Conservation (phyloP, 179 eudicot genomes). For the Actinidia arguta region DNA sequence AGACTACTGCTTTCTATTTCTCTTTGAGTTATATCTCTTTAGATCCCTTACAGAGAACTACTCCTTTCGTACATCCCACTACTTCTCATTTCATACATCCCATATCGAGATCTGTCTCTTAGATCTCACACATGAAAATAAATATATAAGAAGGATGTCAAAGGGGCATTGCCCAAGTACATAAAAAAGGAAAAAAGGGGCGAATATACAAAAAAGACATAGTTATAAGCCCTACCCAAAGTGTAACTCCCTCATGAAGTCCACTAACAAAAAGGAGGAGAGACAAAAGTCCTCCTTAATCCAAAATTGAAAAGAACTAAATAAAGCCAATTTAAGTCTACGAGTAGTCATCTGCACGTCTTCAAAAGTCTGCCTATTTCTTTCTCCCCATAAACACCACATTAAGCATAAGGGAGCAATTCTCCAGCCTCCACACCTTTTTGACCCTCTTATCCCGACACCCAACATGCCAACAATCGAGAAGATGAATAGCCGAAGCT, state of each 20-base stretch:
- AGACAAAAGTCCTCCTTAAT: constrained; percentile 1
- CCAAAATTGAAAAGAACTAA: neutral
- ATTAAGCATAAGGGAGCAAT: constrained; percentile 1
- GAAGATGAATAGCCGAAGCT: too few relatives aligned
- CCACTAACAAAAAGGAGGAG: too few relatives aligned
- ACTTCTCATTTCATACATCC: too few relatives aligned
- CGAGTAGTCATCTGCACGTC: neutral
- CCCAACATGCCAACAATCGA: neutral
- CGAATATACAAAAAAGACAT: neutral
- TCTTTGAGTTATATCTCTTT: too few relatives aligned
- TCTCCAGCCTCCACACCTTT: neutral
- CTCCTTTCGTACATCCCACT: too few relatives aligned
- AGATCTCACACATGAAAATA: too few relatives aligned
- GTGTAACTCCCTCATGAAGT: neutral
- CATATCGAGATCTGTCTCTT: too few relatives aligned
- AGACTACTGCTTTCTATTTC: too few relatives aligned
- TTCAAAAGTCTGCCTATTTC: neutral
- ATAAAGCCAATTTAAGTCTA: neutral
- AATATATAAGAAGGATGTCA: neutral
- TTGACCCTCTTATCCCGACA: neutral
- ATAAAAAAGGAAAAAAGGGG: neutral
- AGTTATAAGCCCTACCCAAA: constrained; percentile 1
- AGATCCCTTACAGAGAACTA: too few relatives aligned
- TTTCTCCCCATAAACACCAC: neutral
- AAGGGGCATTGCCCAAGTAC: neutral